Conservation (phyloP, 2,329 filamentous ascomycete species). For the Alternaria brassicicola region DNA sequence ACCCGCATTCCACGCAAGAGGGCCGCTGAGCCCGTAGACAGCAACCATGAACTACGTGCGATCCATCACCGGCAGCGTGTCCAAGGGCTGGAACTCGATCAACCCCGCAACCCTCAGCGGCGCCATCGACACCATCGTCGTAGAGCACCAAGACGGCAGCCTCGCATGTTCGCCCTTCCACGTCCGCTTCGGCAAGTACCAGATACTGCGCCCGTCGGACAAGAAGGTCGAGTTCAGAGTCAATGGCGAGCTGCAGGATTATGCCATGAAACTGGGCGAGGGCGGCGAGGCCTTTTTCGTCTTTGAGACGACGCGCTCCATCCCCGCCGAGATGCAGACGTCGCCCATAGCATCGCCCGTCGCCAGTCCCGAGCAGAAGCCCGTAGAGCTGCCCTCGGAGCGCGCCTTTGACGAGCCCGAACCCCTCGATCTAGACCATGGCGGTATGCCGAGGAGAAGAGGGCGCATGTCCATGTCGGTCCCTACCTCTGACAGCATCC, state of each 20-base stretch:
- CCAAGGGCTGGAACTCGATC: constrained; percentile 99
- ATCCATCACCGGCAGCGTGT: constrained; percentile 92
- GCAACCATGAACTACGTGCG: constrained; percentile 93
- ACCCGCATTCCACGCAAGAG: constrained; percentile 1
- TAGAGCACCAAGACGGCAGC: constrained; percentile 89
- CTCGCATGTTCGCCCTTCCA: constrained; percentile 96
- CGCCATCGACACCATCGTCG: constrained; percentile 98
- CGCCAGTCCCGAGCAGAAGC: constrained; percentile 74
- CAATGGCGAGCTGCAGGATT: constrained; percentile 89
- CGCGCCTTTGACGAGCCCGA: constrained; percentile 70
- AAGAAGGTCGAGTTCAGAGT: constrained; percentile 99
- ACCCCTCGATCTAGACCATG: constrained; percentile 67
- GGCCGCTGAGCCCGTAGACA: constrained; percentile 16
- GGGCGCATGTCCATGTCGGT: constrained; percentile 42
- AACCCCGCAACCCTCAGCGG: constrained; percentile 97
- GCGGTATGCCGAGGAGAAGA: constrained; percentile 28
- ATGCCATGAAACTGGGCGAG: constrained; percentile 98
- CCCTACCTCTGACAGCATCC: constrained; percentile 29
- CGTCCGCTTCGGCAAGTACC: constrained; percentile 98
- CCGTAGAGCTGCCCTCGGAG: constrained; percentile 53
- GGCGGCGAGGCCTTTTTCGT: constrained; percentile 98
- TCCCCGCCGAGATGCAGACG: constrained; percentile 92
- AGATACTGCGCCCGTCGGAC: constrained; percentile 88
- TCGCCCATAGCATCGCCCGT: constrained; percentile 90
- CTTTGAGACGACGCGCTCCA: constrained; percentile 90